These are phyloP conservation scores for Tetradesmus obliquus DNA, from an alignment of 139 green algal species.

Conservation along the genomic window DNA sequence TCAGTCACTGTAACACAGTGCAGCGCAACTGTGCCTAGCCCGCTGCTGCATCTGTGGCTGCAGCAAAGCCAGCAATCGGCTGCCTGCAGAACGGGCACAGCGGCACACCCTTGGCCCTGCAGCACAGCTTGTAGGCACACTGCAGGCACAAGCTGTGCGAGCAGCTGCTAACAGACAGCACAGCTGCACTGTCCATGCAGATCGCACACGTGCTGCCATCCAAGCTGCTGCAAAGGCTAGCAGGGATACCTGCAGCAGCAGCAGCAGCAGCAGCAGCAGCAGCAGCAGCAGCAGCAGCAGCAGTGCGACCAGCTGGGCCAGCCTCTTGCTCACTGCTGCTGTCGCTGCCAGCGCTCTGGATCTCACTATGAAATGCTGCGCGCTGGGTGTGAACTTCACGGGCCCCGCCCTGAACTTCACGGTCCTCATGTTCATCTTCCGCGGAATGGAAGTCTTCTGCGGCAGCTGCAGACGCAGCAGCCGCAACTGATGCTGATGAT, in stretches of 20 bases:
- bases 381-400: neutral
- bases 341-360: neutral
- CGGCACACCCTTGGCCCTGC: constrained; percentile 60
- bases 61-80: constrained; percentile 59
- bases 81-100: constrained; percentile 63
- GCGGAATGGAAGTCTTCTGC: neutral
- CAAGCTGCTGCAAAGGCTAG: constrained; percentile 27
- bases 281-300: constrained; percentile 1
- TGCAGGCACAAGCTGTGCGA: constrained; percentile 64
- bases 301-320: neutral
- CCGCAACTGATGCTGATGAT: neutral
- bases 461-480: neutral
- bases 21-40: neutral
- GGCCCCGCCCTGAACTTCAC: neutral
- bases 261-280: constrained; percentile 22
- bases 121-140: constrained; percentile 68
- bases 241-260: neutral
- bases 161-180: constrained; percentile 54
- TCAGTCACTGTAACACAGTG: too few relatives aligned
- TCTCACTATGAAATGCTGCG: neutral
- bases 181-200: constrained; percentile 62
- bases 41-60: neutral
- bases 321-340: neutral
- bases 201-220: constrained; percentile 59
- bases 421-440: neutral